Evolutionary conservation across 2,329 filamentous ascomycete species (phyloP).

Genomic region (Lachnellula cervina): DNA sequence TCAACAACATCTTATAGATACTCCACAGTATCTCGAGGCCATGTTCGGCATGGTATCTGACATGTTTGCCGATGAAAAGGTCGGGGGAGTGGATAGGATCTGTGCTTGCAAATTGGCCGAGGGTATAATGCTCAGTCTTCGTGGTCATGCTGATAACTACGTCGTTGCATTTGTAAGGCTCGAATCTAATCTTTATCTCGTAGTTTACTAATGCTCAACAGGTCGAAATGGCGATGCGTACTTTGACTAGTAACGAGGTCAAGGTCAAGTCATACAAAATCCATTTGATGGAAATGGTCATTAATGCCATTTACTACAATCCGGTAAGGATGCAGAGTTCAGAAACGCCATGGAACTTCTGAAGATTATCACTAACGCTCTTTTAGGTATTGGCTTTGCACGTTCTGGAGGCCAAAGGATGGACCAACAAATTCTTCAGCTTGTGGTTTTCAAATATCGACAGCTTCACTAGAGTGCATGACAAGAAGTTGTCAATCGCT

Average conservation of each 20-base stretch:
- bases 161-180: constrained; percentile 66
- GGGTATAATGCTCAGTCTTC: constrained; percentile 92
- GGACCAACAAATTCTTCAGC: constrained; percentile 99
- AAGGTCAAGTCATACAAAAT: constrained; percentile 93
- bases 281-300: constrained; percentile 97
- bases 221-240: constrained; percentile 80
- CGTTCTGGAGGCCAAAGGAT: constrained; percentile 82
- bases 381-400: constrained; percentile 64
- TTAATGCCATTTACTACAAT: constrained; percentile 98
- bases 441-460: constrained; percentile 97
- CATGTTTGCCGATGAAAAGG: constrained; percentile 89
- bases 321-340: constrained; percentile 42
- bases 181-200: neutral
- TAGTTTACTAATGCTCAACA: constrained; percentile 2
- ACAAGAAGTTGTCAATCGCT: constrained; percentile 97
- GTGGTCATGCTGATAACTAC: constrained; percentile 81
- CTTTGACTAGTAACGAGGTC: constrained; percentile 68
- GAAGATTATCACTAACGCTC: neutral
- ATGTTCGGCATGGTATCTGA: constrained; percentile 91
- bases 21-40: constrained; percentile 80
- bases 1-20: constrained; percentile 71
- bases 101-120: constrained; percentile 97
- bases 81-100: constrained; percentile 89
- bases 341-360: neutral
- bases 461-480: constrained; percentile 86